Conservation (phyloP, 164 flowering plant species). For the Santalum album region DNA sequence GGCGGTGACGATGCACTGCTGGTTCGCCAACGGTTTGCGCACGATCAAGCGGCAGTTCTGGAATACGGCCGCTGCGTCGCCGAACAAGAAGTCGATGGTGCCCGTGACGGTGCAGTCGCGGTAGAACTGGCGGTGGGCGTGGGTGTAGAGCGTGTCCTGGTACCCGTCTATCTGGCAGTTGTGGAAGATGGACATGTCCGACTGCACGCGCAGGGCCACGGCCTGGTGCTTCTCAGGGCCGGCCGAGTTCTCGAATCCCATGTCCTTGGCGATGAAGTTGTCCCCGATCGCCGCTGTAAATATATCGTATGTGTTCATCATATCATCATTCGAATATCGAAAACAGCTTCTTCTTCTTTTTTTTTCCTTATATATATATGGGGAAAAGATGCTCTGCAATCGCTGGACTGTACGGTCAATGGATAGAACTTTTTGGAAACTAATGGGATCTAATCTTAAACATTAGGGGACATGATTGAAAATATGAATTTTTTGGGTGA, state of each 20-base stretch:
- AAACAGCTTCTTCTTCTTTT: too few species aligned
- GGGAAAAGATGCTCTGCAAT: too few species aligned
- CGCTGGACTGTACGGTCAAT: too few species aligned
- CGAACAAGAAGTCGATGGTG: conserved; percentile 74
- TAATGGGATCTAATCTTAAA: too few species aligned
- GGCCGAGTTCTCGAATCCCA: conserved; percentile 76
- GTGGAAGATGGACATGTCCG: conserved; percentile 51
- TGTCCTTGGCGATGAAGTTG: conserved; percentile 60
- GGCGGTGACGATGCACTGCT: conserved; percentile 45
- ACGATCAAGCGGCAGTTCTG: conserved; percentile 60
- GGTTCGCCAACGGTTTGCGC: conserved; percentile 42
- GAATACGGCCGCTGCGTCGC: conserved; percentile 50
- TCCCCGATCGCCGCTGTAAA: conserved; percentile 44
- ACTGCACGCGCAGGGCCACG: conserved; percentile 54
- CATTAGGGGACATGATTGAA: too few species aligned
- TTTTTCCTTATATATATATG: too few species aligned
- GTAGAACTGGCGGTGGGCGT: conserved; percentile 66
- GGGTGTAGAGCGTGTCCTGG: conserved; percentile 71
- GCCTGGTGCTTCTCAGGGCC: conserved; percentile 67
- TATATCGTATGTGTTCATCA: too few species aligned
- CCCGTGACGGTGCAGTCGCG: conserved; percentile 72
- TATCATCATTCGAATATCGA: too few species aligned
- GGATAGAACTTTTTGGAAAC: too few species aligned
- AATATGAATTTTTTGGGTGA: too few species aligned
- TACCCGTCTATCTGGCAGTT: conserved; percentile 62